phyloP scores from a whole-genome alignment of 1,284 basidiomycete species.

The Moniliella sp. region DNA sequence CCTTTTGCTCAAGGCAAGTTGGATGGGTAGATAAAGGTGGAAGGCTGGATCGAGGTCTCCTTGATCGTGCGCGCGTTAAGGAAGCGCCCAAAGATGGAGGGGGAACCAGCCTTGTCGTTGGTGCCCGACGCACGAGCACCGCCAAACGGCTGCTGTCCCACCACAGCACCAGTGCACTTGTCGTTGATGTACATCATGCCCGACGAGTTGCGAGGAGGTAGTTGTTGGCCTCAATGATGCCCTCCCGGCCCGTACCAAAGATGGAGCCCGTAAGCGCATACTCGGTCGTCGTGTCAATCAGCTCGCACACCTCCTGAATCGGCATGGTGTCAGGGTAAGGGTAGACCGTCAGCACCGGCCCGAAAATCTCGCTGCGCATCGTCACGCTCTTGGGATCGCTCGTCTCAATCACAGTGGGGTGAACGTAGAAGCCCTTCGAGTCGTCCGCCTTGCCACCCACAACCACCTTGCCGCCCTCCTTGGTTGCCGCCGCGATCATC shows the following conservation, averaged over 20 bases:
- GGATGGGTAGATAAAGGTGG: conserved; percentile 23
- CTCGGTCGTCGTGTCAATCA: conserved; percentile 64
- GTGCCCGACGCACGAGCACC: conserved; percentile 80
- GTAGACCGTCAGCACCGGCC: conserved; percentile 71
- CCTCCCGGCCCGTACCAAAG: conserved; percentile 27
- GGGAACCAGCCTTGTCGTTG: conserved; percentile 89
- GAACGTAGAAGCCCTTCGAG: conserved; percentile 75
- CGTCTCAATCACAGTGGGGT: conserved; percentile 82
- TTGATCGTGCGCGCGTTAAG: conserved; percentile 72
- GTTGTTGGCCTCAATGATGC: conserved; percentile 24
- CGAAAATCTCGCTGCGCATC: conserved; percentile 88
- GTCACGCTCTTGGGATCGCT: conserved; percentile 75
- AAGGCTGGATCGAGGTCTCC: conserved; percentile 45
- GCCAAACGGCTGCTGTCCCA: conserved; percentile 74
- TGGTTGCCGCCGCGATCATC: conserved; percentile 72
- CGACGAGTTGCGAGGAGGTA: conserved; percentile 26
- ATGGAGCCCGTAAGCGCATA: conserved; percentile 49
- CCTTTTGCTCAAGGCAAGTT: conserved; percentile 13
- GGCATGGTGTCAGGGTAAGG: conserved; percentile 37
- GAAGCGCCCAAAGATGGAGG: conserved; percentile 46
- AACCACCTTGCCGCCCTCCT: conserved; percentile 65
- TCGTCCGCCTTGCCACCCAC: conserved; percentile 64
- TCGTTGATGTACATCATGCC: conserved; percentile 35
- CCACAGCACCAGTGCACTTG: conserved; percentile 59
- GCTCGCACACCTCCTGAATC: conserved; percentile 59